These are phyloP conservation scores for Aspergillus sparsus DNA, from an alignment of 495 filamentous ascomycete genomes.

Conservation along the genomic window DNA sequence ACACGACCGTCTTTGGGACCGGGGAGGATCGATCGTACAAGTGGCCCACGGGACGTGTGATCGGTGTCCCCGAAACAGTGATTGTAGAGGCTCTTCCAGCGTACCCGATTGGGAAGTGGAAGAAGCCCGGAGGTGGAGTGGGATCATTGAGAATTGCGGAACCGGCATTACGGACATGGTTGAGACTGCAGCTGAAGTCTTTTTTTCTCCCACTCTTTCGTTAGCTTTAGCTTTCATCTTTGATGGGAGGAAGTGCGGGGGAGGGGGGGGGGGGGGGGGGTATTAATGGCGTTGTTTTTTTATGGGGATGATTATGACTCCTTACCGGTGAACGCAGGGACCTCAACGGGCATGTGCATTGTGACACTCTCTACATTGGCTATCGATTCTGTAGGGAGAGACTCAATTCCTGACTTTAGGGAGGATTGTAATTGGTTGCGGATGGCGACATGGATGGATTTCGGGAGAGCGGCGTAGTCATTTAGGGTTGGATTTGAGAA, in stretches of 20 bases:
- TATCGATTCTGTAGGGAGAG: conserved; percentile 52
- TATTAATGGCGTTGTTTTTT: not conserved
- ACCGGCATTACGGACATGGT: conserved; percentile 36
- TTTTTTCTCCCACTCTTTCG: conserved; percentile 22
- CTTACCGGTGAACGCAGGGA: conserved; percentile 67
- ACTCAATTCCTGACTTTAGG: conserved; percentile 48
- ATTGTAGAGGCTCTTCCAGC: conserved; percentile 73
- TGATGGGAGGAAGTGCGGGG: not conserved
- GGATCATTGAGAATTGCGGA: conserved; percentile 40
- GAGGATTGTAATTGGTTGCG: conserved; percentile 39
- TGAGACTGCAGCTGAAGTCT: conserved; percentile 68
- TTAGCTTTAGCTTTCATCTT: not conserved
- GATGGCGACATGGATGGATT: conserved; percentile 61
- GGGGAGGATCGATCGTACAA: conserved; percentile 47
- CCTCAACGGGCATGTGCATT: conserved; percentile 72
- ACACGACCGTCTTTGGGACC: conserved; percentile 38
- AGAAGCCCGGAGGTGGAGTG: conserved; percentile 34
- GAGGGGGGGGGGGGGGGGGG: not conserved
- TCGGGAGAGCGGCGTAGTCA: conserved; percentile 69
- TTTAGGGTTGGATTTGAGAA: conserved; percentile 63
- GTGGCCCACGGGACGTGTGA: conserved; percentile 73
- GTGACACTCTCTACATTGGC: conserved; percentile 58
- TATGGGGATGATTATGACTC: conserved; percentile 24
- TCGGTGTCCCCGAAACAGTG: conserved; percentile 67
- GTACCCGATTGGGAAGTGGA: conserved; percentile 54